phyloP scores from a whole-genome alignment of 305 asterid species.

The Fraxinus greggii region DNA sequence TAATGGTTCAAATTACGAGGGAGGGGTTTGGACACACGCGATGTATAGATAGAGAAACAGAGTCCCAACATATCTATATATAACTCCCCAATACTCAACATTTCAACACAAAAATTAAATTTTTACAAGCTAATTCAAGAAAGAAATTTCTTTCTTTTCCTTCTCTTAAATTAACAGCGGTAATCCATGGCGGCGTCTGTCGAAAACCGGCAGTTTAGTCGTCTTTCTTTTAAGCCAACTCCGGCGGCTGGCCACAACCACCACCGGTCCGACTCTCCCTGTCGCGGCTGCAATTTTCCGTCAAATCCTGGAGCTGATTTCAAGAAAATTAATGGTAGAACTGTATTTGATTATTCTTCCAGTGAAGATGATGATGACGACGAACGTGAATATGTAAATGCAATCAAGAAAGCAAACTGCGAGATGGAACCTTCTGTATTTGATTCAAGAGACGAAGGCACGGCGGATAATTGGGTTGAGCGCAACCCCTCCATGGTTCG shows the following conservation, averaged over 20 bases:
- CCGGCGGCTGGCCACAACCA: conserved; percentile 14
- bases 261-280: conserved; percentile 64
- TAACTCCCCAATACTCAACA: background rate
- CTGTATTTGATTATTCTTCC: conserved; percentile 36
- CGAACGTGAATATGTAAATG: conserved; percentile 17
- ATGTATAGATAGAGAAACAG: background rate
- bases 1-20: background rate
- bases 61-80: background rate
- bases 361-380: conserved; percentile 55
- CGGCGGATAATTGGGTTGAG: conserved; percentile 82
- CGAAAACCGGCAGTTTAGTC: conserved; percentile 63
- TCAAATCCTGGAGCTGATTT: conserved; percentile 17
- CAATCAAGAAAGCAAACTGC: conserved; percentile 44
- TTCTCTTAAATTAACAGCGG: conserved; percentile 2
- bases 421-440: conserved; percentile 64
- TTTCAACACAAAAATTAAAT: background rate
- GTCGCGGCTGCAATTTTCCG: conserved; percentile 46
- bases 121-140: background rate
- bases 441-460: conserved; percentile 66
- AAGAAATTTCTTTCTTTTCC: background rate
- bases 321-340: conserved; percentile 15
- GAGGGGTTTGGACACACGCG: background rate
- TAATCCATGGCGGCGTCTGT: conserved; percentile 81
- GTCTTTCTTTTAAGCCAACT: conserved; percentile 42
- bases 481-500: conserved; percentile 77